phyloP scores from a whole-genome alignment of 176 grass and related monocot species.

The Tillandsia leiboldiana region DNA sequence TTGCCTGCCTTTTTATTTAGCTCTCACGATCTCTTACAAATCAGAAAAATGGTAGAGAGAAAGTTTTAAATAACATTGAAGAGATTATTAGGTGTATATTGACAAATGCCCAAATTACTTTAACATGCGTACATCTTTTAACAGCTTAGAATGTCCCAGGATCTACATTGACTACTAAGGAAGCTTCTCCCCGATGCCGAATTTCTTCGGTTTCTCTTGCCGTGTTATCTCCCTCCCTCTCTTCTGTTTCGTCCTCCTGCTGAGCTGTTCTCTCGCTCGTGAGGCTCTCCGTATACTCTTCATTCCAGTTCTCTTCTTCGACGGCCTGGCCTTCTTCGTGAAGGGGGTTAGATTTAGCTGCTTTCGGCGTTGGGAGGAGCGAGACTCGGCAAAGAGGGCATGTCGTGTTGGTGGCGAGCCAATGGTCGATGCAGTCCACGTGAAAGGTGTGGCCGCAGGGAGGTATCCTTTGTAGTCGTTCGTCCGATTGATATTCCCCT shows the following conservation, averaged over 20 bases:
- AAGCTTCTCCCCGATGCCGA: neutral
- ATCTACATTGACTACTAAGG: neutral
- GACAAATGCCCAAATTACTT: neutral
- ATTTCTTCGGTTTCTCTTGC: neutral
- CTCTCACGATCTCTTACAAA: neutral
- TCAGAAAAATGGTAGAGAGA: neutral
- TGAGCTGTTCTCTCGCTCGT: neutral
- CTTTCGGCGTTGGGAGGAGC: conserved; percentile 46
- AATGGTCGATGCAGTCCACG: conserved; percentile 79
- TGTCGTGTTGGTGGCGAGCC: conserved; percentile 80
- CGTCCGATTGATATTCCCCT: conserved; percentile 80
- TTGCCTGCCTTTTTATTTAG: too few species aligned
- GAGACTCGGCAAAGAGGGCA: conserved; percentile 88
- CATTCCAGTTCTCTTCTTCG: neutral
- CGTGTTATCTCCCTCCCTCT: neutral
- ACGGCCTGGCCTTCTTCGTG: conserved; percentile 36
- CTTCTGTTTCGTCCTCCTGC: neutral
- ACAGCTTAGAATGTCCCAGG: neutral
- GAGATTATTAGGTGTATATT: neutral
- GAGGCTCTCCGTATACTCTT: neutral
- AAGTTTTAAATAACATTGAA: neutral
- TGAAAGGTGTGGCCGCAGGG: conserved; percentile 92
- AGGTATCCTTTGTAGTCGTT: conserved; percentile 83
- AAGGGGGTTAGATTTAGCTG: neutral
- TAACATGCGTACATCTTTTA: neutral